Base-by-base conservation (phyloP, 768 basidiomycete genomes). In the Rubroboletus pulcherrimus region DNA sequence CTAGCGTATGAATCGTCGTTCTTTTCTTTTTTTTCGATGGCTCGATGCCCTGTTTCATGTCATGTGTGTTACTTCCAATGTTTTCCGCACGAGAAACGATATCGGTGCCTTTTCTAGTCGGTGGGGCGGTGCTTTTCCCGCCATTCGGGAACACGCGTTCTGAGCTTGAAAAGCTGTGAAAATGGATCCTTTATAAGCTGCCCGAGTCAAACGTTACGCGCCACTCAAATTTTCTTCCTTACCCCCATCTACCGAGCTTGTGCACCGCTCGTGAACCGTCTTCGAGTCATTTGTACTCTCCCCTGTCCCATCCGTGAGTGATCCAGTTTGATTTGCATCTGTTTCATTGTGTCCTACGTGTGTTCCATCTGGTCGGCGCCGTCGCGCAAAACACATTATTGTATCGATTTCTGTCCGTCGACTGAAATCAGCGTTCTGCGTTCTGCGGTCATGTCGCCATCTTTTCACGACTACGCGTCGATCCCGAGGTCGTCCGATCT, bases 151-250 rank as follows among this genome's bases (percentile, higher is more conserved):
- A 65, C 58, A 45, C 49, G 59, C 61, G 70, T 62, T 69, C 70
- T 72, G 71, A 71, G 70, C 56, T 71, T 72, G 71, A 71, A 71
- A 72, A 63, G 69, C 70, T 59, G 63, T 71, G 70, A 64, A 60
- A 59, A 59, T 43, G 26, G 29, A 24, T 33, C 49, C 44, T 58
- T 66, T 72, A 72, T 69, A 71, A 71, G 65, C 57, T 15, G 44
- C 6, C 41, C 66, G 71, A 71, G 70, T 71, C 71, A 71, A 21
- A 30, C 52, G 0, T 2, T 14, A 1, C 19, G 31, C 31, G 41
- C 17, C 34, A 47, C 58, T n/a, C 50, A 15, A 24, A 52, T 60
- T 54, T 47, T 53, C 58, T 46, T 35, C 21, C 54, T 6, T 24
- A 19, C 71, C 61, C 46, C 44, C 69, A 71, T 50, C 60, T 43